A percentile compares a stretch with the other conserved stretches of the same genome.
phyloP scores from a whole-genome alignment of 1,139 yeast genomes.

The Cylindricascospora bacillispora region DNA sequence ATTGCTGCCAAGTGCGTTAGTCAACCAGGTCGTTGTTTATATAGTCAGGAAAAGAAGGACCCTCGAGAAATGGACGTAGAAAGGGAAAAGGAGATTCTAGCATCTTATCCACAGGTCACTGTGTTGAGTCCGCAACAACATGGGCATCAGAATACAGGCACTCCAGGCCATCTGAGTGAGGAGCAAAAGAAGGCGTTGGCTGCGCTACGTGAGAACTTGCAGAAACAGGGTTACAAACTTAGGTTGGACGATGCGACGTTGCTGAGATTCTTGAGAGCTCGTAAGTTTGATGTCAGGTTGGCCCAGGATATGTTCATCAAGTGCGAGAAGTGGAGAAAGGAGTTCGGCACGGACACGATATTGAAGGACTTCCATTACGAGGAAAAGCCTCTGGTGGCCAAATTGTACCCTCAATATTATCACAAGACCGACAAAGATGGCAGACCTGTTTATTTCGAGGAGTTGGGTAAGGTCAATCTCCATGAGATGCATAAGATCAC shows the following conservation, averaged over 20 bases:
- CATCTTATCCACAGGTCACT: slow-evolving; percentile 55
- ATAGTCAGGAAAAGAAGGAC: too few relatives aligned
- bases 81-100: slow-evolving; percentile 14
- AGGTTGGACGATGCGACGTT: slow-evolving; percentile 77
- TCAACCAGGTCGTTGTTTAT: too few relatives aligned
- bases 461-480: slow-evolving; percentile 77
- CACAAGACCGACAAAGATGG: slow-evolving; percentile 95
- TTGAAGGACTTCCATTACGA: slow-evolving; percentile 72
- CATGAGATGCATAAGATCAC: slow-evolving; percentile 85
- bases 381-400: slow-evolving; percentile 79
- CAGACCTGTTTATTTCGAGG: slow-evolving; percentile 87
- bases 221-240: slow-evolving; percentile 49
- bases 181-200: slow-evolving; percentile 50
- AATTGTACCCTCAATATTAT: slow-evolving; percentile 86
- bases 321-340: slow-evolving; percentile 84
- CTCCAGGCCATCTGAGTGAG: slow-evolving; percentile 63
- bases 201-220: slow-evolving; percentile 43
- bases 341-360: slow-evolving; percentile 74
- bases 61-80: too few relatives aligned
- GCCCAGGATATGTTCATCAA: slow-evolving; percentile 70
- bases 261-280: slow-evolving; percentile 80
- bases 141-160: too few relatives aligned
- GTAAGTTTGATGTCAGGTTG: slow-evolving; percentile 72
- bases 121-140: slow-evolving; percentile 44
- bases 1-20: too few relatives aligned